phyloP scores from a whole-genome alignment of 1,139 yeast species.

The Nematodospora anomalae region DNA sequence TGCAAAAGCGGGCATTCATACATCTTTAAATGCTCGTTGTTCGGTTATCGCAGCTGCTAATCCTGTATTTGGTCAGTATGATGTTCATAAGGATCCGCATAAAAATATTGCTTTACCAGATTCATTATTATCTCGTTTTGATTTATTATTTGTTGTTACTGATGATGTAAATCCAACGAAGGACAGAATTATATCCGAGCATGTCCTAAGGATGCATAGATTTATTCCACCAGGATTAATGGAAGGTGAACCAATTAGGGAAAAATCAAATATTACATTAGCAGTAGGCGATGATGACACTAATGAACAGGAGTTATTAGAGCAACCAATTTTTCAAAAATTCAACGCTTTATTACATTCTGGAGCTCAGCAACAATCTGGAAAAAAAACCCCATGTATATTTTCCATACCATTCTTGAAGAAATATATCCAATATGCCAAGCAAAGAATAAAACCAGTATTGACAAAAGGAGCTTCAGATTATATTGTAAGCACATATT shows the following conservation, averaged over 20 bases:
- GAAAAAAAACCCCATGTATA: constrained; percentile 57
- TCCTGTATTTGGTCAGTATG: constrained; percentile 97
- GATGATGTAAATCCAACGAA: constrained; percentile 87
- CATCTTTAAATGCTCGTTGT: constrained; percentile 94
- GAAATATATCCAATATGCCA: constrained; percentile 92
- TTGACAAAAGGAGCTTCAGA: constrained; percentile 78
- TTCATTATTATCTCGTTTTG: constrained; percentile 94
- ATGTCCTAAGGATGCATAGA: constrained; percentile 91
- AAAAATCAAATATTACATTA: constrained; percentile 63
- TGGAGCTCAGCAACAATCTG: constrained; percentile 52
- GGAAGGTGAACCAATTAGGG: constrained; percentile 95
- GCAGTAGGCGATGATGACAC: constrained; percentile 75
- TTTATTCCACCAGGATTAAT: constrained; percentile 83
- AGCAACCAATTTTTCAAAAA: constrained; percentile 72
- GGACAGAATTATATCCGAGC: constrained; percentile 89
- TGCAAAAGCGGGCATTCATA: constrained; percentile 98
- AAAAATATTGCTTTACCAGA: constrained; percentile 96
- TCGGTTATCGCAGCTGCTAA: constrained; percentile 98
- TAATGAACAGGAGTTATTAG: constrained; percentile 48
- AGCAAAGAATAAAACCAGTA: constrained; percentile 81
- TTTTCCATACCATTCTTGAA: constrained; percentile 83
- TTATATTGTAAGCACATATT: constrained; percentile 75
- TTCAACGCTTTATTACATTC: constrained; percentile 82
- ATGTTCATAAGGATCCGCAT: constrained; percentile 94
- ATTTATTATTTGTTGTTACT: constrained; percentile 89